Conservation (phyloP, 2,329 filamentous ascomycete genomes). For the Clarireedia hainanense region DNA sequence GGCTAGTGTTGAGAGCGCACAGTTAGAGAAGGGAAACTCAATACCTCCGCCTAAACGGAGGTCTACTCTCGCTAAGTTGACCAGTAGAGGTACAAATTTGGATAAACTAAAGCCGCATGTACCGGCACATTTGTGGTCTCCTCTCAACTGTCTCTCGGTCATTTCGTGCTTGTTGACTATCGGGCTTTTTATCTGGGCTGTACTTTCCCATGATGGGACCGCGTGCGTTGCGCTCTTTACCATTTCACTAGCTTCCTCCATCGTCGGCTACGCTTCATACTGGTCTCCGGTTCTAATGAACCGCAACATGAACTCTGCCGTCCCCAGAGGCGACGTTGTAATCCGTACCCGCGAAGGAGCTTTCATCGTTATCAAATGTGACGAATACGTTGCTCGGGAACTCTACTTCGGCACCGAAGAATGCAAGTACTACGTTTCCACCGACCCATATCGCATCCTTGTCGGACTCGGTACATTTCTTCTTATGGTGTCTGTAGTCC, state of each 20-base stretch:
- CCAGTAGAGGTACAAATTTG: constrained; percentile 12
- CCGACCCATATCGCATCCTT: constrained; percentile 40
- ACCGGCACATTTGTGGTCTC: constrained; percentile 41
- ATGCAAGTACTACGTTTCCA: constrained; percentile 46
- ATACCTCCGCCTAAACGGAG: constrained; percentile 3
- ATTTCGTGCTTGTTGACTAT: constrained; percentile 43
- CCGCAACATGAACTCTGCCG: constrained; percentile 38
- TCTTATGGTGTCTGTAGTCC: constrained; percentile 53
- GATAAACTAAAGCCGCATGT: constrained; percentile 39
- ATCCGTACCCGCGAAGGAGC: constrained; percentile 53
- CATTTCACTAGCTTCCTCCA: constrained; percentile 44
- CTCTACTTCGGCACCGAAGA: constrained; percentile 54
- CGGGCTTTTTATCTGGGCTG: constrained; percentile 38
- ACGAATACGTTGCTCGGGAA: constrained; percentile 54
- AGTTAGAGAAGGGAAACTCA: constrained; percentile 8
- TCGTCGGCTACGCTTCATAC: constrained; percentile 49
- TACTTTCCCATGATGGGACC: constrained; percentile 39
- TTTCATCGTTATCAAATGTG: constrained; percentile 49
- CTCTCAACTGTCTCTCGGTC: constrained; percentile 45
- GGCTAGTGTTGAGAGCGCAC: not conserved
- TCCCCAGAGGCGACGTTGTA: constrained; percentile 49
- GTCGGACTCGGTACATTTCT: constrained; percentile 51
- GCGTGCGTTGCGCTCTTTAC: constrained; percentile 43
- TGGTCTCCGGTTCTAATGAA: constrained; percentile 49
- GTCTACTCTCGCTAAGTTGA: constrained; percentile 14